phyloP scores from a whole-genome alignment of 768 basidiomycete genomes.

The Tulasnella sp. region DNA sequence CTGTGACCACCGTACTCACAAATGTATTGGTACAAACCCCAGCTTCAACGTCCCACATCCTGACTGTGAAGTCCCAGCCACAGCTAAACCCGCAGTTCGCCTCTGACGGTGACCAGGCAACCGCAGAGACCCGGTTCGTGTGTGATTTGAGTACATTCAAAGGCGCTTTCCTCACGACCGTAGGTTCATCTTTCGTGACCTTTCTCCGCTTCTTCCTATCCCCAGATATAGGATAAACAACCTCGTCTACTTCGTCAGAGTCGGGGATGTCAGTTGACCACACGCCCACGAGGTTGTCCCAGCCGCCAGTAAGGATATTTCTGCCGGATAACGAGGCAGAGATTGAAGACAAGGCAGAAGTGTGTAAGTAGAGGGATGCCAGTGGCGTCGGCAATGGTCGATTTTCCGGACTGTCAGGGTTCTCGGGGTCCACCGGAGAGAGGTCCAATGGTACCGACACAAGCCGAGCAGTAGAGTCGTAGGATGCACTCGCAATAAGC shows the following conservation, averaged over 20 bases:
- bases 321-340: constrained; percentile 41
- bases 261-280: constrained; percentile 58
- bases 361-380: constrained; percentile 73
- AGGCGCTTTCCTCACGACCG: constrained; percentile 44
- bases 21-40: constrained; percentile 61
- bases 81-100: constrained; percentile 49
- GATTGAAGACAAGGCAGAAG: constrained; percentile 64
- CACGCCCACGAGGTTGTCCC: constrained; percentile 76
- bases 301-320: constrained; percentile 68
- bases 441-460: constrained; percentile 26
- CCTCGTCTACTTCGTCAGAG: constrained; percentile 50
- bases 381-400: constrained; percentile 31
- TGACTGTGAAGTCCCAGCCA: constrained; percentile 82
- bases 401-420: constrained; percentile 25
- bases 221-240: constrained; percentile 27
- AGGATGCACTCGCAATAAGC: constrained; percentile 39
- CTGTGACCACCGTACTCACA: constrained; percentile 27
- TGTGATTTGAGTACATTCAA: constrained; percentile 68
- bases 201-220: constrained; percentile 58
- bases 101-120: constrained; percentile 37
- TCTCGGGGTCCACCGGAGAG: constrained; percentile 19
- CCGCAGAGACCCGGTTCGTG: constrained; percentile 65
- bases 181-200: constrained; percentile 32
- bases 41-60: constrained; percentile 74
- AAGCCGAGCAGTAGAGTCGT: constrained; percentile 62